A percentile compares a stretch with the other conserved stretches of the same genome.
Conservation (phyloP, 345 rosid species). For the Mallotus nudiflorus region DNA sequence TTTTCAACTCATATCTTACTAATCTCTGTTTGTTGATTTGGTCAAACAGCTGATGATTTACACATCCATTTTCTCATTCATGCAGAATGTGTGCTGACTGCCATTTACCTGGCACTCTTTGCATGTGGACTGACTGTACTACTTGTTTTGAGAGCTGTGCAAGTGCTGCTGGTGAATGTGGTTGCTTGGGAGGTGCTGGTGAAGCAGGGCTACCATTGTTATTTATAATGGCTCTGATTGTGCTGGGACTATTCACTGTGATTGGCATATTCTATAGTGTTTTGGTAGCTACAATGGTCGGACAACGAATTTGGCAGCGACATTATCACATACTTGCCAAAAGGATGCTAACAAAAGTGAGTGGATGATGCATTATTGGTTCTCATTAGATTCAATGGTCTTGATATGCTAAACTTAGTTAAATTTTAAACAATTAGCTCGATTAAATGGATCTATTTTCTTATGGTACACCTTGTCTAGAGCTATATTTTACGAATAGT, state of each 20-base stretch:
- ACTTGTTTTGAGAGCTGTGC: slow-evolving; percentile 97
- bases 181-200: slow-evolving; percentile 98
- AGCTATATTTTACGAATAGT: too few relatives aligned
- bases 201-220: slow-evolving; percentile 94
- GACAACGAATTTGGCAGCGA: slow-evolving; percentile 98
- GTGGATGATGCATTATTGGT: slow-evolving; percentile 13
- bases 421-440: too few relatives aligned
- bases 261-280: slow-evolving; percentile 96
- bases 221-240: slow-evolving; percentile 76
- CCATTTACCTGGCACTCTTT: slow-evolving; percentile 95
- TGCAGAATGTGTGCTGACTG: slow-evolving; percentile 97
- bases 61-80: neutral
- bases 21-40: neutral
- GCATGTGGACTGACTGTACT: slow-evolving; percentile 99
- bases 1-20: neutral
- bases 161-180: slow-evolving; percentile 88
- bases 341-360: slow-evolving; percentile 97
- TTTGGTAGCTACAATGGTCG: slow-evolving; percentile 98
- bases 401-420: too few relatives aligned
- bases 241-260: slow-evolving; percentile 89
- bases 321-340: slow-evolving; percentile 98
- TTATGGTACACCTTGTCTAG: too few relatives aligned
- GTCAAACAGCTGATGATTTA: neutral
- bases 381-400: neutral
- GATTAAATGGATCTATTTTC: too few relatives aligned